phyloP scores from a whole-genome alignment of 441 rosid genomes.

The Adansonia rubrostipa region DNA sequence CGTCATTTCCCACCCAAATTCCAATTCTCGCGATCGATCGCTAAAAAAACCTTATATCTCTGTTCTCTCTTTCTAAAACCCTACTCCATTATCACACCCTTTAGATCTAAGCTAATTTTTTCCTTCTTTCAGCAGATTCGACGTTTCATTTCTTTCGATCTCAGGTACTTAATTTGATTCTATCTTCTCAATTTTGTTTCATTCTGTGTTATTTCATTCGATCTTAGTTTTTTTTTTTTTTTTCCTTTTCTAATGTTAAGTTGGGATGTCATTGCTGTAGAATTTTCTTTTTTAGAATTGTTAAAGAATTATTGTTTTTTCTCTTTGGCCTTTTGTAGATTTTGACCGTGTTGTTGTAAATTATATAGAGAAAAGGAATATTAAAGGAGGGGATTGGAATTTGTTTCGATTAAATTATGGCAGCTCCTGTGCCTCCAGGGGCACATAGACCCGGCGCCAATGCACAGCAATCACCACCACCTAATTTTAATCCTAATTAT shows the following conservation, averaged over 20 bases:
- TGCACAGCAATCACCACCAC: constrained; percentile 47
- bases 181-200: background rate
- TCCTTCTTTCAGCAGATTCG: constrained; percentile 33
- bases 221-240: background rate
- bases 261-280: background rate
- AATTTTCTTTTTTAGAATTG: background rate
- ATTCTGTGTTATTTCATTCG: background rate
- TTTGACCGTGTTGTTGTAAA: constrained; percentile 19
- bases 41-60: constrained; percentile 9
- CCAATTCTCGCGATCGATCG: background rate
- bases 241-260: background rate
- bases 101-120: constrained; percentile 33
- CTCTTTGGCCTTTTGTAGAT: constrained; percentile 21
- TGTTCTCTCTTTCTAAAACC: constrained; percentile 30
- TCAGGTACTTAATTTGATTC: constrained; percentile 26
- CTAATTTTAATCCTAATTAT: constrained; percentile 55
- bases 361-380: background rate
- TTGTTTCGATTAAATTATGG: constrained; percentile 54
- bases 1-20: background rate
- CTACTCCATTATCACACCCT: constrained; percentile 13
- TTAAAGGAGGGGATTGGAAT: constrained; percentile 22
- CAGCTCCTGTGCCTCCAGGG: constrained; percentile 90
- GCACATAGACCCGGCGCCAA: constrained; percentile 63
- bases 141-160: constrained; percentile 24
- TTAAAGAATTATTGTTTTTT: background rate